Conservation (phyloP, 768 basidiomycete species). For the Hortiboletus campestris region DNA sequence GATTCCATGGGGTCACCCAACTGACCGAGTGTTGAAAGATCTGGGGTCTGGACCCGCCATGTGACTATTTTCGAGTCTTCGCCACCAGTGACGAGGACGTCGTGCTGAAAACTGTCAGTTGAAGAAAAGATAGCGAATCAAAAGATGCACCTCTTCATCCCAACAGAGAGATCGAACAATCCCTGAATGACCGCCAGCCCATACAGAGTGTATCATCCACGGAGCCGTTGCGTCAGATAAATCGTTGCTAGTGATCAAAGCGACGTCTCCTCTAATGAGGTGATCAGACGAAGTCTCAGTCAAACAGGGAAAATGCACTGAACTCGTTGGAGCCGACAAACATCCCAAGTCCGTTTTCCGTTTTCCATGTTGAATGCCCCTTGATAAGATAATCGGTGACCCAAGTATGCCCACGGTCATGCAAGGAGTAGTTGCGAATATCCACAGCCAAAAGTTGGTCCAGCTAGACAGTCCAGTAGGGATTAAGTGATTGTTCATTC, state of each 20-base stretch:
- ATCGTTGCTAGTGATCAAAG: slow-evolving; percentile 48
- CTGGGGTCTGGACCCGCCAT: slow-evolving; percentile 34
- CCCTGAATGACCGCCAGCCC: slow-evolving; percentile 55
- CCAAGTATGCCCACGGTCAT: slow-evolving; percentile 59
- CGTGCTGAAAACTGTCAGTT: slow-evolving; percentile 31
- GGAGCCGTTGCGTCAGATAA: slow-evolving; percentile 36
- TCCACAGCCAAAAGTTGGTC: slow-evolving; percentile 57
- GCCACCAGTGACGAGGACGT: slow-evolving; percentile 46
- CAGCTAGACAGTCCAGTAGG: slow-evolving; percentile 42
- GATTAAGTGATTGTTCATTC: background rate
- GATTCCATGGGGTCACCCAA: slow-evolving; percentile 13
- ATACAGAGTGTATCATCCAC: slow-evolving; percentile 52
- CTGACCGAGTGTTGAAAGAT: background rate
- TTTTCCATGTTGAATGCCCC: slow-evolving; percentile 35
- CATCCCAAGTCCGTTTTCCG: slow-evolving; percentile 40
- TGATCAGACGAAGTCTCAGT: background rate
- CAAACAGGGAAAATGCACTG: slow-evolving; percentile 12
- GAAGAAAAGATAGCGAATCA: background rate
- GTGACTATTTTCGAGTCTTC: slow-evolving; percentile 48
- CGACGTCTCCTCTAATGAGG: slow-evolving; percentile 52
- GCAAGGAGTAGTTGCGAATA: slow-evolving; percentile 63
- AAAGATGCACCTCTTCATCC: slow-evolving; percentile 48
- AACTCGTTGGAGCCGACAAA: slow-evolving; percentile 79
- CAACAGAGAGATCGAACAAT: slow-evolving; percentile 55
- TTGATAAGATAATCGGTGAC: slow-evolving; percentile 76